A percentile compares a stretch with the other conserved stretches of the same genome.
These are phyloP conservation scores for Tilletia caries DNA, from an alignment of 1,284 basidiomycete species.

Conservation along the genomic window DNA sequence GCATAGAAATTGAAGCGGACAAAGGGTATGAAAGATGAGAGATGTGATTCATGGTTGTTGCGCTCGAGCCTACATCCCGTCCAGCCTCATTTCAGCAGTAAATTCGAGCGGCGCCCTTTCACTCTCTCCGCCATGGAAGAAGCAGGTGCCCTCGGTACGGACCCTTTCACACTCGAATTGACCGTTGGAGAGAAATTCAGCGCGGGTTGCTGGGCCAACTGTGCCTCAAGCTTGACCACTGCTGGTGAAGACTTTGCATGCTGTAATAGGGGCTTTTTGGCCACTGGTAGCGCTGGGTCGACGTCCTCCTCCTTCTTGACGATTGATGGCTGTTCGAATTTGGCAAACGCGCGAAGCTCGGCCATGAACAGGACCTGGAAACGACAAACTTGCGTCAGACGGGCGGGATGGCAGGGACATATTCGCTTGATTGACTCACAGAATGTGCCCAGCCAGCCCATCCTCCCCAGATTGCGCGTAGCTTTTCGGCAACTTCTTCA, in stretches of 20 bases:
- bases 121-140: background rate
- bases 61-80: no score
- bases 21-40: no score
- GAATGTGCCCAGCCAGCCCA: conserved; percentile 52
- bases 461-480: conserved; percentile 48
- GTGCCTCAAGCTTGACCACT: background rate
- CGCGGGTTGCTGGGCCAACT: background rate
- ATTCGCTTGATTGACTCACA: conserved; percentile 20
- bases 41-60: no score
- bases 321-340: conserved; percentile 22
- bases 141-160: background rate
- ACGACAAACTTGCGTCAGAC: no score
- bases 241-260: no score
- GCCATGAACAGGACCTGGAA: conserved; percentile 45
- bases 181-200: background rate
- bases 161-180: background rate
- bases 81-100: background rate
- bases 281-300: background rate
- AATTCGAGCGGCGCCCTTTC: background rate
- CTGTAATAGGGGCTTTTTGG: no score
- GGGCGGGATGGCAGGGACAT: background rate
- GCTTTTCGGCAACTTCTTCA: conserved; percentile 44
- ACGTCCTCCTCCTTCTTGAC: conserved; percentile 29
- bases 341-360: conserved; percentile 39
- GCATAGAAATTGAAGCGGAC: no score